Conservation (phyloP, 768 basidiomycete species). For the Trametes punicea region DNA sequence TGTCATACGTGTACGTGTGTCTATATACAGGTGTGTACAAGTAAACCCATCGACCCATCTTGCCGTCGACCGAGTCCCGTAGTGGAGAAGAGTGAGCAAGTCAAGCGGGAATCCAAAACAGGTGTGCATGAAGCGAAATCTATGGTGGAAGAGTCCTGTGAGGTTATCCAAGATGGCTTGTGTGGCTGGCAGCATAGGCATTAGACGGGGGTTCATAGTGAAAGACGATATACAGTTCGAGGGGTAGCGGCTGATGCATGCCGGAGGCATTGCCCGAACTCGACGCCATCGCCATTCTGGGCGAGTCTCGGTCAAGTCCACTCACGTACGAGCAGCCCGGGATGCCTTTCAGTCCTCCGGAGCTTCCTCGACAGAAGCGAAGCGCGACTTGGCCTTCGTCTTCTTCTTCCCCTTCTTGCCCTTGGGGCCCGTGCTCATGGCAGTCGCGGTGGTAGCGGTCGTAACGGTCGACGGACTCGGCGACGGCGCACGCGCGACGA, state of each 20-base stretch:
- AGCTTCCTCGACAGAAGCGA: neutral
- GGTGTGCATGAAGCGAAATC: no score
- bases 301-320: no score
- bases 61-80: neutral
- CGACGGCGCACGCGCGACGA: constrained; percentile 10
- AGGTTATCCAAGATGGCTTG: no score
- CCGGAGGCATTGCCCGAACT: no score
- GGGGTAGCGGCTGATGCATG: neutral
- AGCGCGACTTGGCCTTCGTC: neutral
- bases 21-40: neutral
- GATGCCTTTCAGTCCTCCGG: no score
- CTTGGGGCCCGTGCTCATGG: constrained; percentile 3
- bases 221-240: neutral
- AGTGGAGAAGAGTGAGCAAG: neutral
- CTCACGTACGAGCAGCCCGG: no score
- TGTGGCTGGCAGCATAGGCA: no score
- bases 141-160: no score
- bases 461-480: constrained; percentile 7
- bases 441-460: neutral
- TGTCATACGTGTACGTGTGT: neutral
- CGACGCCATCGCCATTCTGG: no score
- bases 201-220: neutral
- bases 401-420: constrained; percentile 22
- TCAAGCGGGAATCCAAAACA: no score
- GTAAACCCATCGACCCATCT: neutral